These are phyloP conservation scores for Chaetomiaceae sp. DNA, from an alignment of 2,329 filamentous ascomycete species.

Conservation along the genomic window DNA sequence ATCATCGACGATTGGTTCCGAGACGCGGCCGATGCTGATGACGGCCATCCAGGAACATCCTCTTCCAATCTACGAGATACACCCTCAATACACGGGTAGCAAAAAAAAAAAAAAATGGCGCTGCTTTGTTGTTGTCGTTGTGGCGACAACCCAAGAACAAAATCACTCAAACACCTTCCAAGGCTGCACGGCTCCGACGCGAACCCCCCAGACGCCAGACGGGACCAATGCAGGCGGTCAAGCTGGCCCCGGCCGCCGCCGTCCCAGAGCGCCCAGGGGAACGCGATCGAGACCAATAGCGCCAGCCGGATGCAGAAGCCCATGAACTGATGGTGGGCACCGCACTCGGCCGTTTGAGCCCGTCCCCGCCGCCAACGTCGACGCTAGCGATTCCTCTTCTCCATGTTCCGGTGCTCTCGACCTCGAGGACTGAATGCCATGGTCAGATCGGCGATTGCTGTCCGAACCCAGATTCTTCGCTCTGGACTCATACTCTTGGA, in stretches of 20 bases:
- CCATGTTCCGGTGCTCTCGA: not conserved
- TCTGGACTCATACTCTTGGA: too few species aligned
- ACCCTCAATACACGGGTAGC: too few species aligned
- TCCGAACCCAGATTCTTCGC: too few species aligned
- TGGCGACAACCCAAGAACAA: conserved; percentile 2
- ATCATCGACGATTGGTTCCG: not conserved
- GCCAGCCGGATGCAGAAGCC: conserved; percentile 4
- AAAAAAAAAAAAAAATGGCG: too few species aligned
- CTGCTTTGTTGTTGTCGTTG: not conserved
- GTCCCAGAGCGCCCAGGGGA: too few species aligned
- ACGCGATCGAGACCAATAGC: conserved; percentile 4
- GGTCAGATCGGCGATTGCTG: too few species aligned
- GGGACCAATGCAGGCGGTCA: conserved; percentile 11
- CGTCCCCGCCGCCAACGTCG: not conserved
- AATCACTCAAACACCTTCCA: not conserved
- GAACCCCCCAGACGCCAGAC: too few species aligned
- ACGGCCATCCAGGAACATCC: too few species aligned
- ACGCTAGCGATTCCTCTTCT: not conserved
- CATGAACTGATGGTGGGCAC: conserved; percentile 12
- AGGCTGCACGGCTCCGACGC: not conserved
- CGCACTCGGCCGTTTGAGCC: conserved; percentile 6
- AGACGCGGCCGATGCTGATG: too few species aligned
- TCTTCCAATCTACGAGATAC: too few species aligned
- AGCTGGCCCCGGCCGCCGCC: not conserved
- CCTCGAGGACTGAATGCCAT: not conserved